Evolutionary conservation across 768 basidiomycete genomes (phyloP), one percentile per base, ranked within the genome.

Genomic region (Lactarius deliciosus): DNA sequence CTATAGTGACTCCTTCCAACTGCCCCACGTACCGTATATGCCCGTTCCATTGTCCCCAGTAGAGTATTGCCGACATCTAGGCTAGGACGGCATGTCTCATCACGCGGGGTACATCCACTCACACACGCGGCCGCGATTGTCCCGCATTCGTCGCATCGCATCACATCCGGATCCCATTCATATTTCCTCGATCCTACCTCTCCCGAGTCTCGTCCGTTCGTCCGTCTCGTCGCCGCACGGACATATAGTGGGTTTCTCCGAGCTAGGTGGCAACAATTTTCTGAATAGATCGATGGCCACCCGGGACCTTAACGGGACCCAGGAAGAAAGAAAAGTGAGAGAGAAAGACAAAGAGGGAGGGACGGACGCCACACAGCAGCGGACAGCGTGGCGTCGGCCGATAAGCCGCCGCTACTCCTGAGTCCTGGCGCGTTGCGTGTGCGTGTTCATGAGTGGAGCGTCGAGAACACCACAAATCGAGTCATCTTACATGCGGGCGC

Each of bases 201-300:
- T 34, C 25, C 40, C 54, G 40, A 25, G 11, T 13, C 30, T 32
- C 34, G 41, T 59, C 36, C 36, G 36, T 28, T 45, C 59, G 59
- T 56, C 64, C 59, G 50, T 56, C 25, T 34, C 13, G 20, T 56
- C 54, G 41, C 50, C 53, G n/a, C 41, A 41, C 59, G 64, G 64
- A 65, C 50, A 60, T 55, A 2, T 40, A 60, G 43, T 54, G 54
- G 54, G 64, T 61, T 47, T 61, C 50, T 55, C 64, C 60, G 54
- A 38, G 3, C 22, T 28, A 43, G n/a, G 41, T 0, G 13, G 40
- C 6, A 13, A 11, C 22, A 25, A 22, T 32, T 20, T 43, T 56
- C 32, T 57, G 16, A 41, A 25, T 45, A 15, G 41, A 60, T 60
- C 53, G 30, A 55, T 28, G 18, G 18, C 30, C 18, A 60, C 34